A percentile compares a stretch with the other conserved stretches of the same genome.
These are phyloP conservation scores for Kuraishia floccosa DNA, from an alignment of 805 yeast genomes.

Conservation along the genomic window DNA sequence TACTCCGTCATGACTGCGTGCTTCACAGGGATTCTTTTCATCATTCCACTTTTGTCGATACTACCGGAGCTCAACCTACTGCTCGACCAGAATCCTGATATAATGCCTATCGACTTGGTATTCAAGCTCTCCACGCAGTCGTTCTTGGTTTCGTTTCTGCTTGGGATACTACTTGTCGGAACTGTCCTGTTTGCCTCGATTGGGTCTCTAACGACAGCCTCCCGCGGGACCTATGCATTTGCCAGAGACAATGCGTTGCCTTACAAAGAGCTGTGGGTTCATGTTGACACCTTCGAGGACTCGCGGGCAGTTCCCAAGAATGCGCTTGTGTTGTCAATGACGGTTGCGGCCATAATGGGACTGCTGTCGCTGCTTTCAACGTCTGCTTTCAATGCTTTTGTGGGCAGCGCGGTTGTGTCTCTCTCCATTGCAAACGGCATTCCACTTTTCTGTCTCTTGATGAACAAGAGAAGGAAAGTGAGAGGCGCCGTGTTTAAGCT, in stretches of 20 bases:
- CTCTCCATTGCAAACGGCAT: slow-evolving; percentile 68
- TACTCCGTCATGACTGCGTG: slow-evolving; percentile 55
- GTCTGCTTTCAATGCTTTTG: slow-evolving; percentile 73
- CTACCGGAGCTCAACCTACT: slow-evolving; percentile 52
- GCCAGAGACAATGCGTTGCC: slow-evolving; percentile 82
- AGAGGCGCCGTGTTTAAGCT: slow-evolving; percentile 61
- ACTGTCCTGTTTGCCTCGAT: slow-evolving; percentile 68
- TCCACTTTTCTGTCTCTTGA: slow-evolving; percentile 54
- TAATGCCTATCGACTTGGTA: slow-evolving; percentile 71
- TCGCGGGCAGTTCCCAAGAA: slow-evolving; percentile 57
- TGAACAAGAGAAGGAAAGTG: slow-evolving; percentile 48
- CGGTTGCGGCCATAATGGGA: slow-evolving; percentile 47
- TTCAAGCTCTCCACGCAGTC: slow-evolving; percentile 65
- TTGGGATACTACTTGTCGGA: slow-evolving; percentile 55
- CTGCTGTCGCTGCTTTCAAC: slow-evolving; percentile 56
- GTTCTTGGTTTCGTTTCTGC: slow-evolving; percentile 52
- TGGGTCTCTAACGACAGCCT: slow-evolving; percentile 72
- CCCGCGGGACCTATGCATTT: slow-evolving; percentile 72
- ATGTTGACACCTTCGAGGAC: slow-evolving; percentile 42
- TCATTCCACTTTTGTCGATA: slow-evolving; percentile 60
- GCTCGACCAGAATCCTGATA: slow-evolving; percentile 50
- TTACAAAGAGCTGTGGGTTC: slow-evolving; percentile 48
- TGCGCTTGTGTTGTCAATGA: slow-evolving; percentile 56
- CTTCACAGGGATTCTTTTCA: slow-evolving; percentile 59
- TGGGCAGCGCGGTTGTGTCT: slow-evolving; percentile 73